Evolutionary conservation across 306 rosid genomes (phyloP).

Genomic region (Inga laurina): DNA sequence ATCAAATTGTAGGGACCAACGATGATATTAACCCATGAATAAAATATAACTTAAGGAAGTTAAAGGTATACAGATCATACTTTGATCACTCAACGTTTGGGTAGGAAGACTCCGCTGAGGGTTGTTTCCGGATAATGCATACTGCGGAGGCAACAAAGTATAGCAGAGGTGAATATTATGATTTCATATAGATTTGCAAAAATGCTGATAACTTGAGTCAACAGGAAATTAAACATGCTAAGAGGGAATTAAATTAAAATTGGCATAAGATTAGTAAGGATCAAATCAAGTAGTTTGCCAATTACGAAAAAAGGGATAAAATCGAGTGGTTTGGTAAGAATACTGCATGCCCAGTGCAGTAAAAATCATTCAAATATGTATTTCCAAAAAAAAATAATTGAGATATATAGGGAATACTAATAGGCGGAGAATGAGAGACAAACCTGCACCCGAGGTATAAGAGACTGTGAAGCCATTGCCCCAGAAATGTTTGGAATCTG

Average conservation of each 20-base stretch:
- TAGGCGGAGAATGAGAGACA: constrained; percentile 34
- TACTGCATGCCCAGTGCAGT: constrained; percentile 23
- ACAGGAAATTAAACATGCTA: not conserved
- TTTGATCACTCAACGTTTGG: constrained; percentile 83
- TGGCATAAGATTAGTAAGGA: constrained; percentile 3
- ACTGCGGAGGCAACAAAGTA: constrained; percentile 45
- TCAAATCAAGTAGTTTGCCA: too few relatives aligned
- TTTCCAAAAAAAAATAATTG: constrained; percentile 24
- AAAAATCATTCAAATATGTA: constrained; percentile 1
- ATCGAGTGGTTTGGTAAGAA: constrained; percentile 6
- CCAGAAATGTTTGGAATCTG: constrained; percentile 91
- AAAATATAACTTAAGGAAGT: constrained; percentile 22
- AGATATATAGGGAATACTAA: not conserved
- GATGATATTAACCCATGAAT: not conserved
- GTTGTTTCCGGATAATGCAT: constrained; percentile 74
- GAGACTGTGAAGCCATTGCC: constrained; percentile 76
- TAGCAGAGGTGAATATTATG: constrained; percentile 28
- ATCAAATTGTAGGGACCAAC: too few relatives aligned
- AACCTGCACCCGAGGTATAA: constrained; percentile 79
- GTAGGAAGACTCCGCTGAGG: constrained; percentile 81
- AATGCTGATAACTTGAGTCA: not conserved
- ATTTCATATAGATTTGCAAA: constrained; percentile 1
- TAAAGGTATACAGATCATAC: constrained; percentile 47
- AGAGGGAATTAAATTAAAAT: constrained; percentile 17
- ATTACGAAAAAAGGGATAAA: not conserved